Conservation (phyloP, 495 filamentous ascomycete species). For the Pseudotulostoma volvatum region DNA sequence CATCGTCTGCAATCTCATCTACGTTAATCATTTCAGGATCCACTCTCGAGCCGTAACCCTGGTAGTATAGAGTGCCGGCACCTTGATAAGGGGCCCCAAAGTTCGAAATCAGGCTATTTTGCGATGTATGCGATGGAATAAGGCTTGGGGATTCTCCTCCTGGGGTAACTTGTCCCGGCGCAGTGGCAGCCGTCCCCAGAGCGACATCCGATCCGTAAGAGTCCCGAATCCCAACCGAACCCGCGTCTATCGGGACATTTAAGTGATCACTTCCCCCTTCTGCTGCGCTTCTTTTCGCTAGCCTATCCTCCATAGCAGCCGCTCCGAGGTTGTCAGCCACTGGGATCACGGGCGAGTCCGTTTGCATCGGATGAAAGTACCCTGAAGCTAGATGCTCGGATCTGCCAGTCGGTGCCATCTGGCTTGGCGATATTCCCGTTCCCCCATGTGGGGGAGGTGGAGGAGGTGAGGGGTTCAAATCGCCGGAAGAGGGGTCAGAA, state of each 20-base stretch:
- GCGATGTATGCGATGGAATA: slow-evolving; percentile 12
- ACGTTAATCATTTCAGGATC: slow-evolving; percentile 48
- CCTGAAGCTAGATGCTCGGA: slow-evolving; percentile 6
- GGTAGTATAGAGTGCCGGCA: slow-evolving; percentile 38
- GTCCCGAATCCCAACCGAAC: slow-evolving; percentile 16
- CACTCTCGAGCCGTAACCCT: slow-evolving; percentile 38
- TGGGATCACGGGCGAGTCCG: slow-evolving; percentile 33
- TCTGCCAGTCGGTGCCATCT: slow-evolving; percentile 2
- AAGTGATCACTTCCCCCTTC: slow-evolving; percentile 17
- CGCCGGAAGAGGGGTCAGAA: no score
- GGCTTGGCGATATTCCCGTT: slow-evolving; percentile 5
- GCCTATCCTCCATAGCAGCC: no score
- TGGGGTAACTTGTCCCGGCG: slow-evolving; percentile 23
- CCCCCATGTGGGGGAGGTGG: slow-evolving; percentile 5
- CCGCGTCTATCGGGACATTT: slow-evolving; percentile 8
- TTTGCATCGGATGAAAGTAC: slow-evolving; percentile 8
- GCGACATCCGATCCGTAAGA: slow-evolving; percentile 20
- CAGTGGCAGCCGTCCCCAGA: slow-evolving; percentile 18
- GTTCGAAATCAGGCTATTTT: slow-evolving; percentile 18
- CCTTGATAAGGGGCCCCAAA: slow-evolving; percentile 18
- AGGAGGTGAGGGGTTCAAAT: slow-evolving; percentile 3
- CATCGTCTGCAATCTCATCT: slow-evolving; percentile 67
- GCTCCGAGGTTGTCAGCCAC: slow-evolving; percentile 53
- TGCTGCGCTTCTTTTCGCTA: no score
- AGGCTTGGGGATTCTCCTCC: slow-evolving; percentile 17